A percentile compares a stretch with the other conserved stretches of the same genome.
phyloP scores from a whole-genome alignment of 2,329 filamentous ascomycete species.

The Paecilomyces formosus region DNA sequence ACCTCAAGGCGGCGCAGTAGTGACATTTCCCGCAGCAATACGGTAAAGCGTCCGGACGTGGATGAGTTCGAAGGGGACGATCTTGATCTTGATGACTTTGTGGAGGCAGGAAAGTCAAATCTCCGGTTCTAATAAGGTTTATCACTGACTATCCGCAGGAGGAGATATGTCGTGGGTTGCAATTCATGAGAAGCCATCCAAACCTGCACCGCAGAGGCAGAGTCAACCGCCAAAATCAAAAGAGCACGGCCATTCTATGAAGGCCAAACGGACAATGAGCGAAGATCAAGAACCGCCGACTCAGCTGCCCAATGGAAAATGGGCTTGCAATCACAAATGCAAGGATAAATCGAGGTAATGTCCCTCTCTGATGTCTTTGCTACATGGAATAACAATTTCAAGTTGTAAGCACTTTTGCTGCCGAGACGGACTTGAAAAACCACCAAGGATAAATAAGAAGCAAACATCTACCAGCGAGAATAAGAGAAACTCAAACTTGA shows the following conservation, averaged over 20 bases:
- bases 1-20: conserved; percentile 11
- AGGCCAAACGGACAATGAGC: conserved; percentile 4
- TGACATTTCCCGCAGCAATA: conserved; percentile 9
- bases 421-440: conserved; percentile 61
- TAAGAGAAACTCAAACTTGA: conserved; percentile 17
- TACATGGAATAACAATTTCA: conserved; percentile 21
- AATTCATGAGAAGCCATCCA: conserved; percentile 7
- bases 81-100: conserved; percentile 47
- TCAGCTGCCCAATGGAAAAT: conserved; percentile 61
- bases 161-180: conserved; percentile 15
- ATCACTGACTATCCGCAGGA: conserved; percentile 1
- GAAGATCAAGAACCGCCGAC: conserved; percentile 32
- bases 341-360: conserved; percentile 42
- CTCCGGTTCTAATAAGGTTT: background rate
- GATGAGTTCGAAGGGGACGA: conserved; percentile 50
- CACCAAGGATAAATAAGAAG: conserved; percentile 37
- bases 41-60: conserved; percentile 5
- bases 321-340: conserved; percentile 66
- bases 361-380: conserved; percentile 10
- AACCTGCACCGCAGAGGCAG: background rate
- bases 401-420: conserved; percentile 69
- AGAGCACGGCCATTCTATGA: background rate
- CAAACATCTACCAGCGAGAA: conserved; percentile 2
- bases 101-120: conserved; percentile 29
- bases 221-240: conserved; percentile 4